Evolutionary conservation across 176 grass and related monocot species (phyloP), one percentile per base, ranked within the genome.

Genomic region (Metroxylon sagu): DNA sequence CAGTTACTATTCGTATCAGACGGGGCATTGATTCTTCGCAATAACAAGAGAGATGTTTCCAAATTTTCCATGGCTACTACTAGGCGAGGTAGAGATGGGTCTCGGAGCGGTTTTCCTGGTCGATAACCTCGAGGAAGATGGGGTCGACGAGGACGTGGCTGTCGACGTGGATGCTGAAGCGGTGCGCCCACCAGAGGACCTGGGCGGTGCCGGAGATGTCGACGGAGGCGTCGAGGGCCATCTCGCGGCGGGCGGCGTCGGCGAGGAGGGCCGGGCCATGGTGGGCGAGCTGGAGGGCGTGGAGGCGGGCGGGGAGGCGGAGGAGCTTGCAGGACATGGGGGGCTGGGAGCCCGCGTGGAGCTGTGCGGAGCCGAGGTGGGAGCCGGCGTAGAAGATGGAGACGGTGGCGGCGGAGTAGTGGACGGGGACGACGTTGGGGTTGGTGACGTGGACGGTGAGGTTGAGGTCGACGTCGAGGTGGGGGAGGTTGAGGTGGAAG

Each of bases 371-470:
- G 67, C 89, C 89, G 61, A 95, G 84, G 71, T 66, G 81, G 25
- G 71, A 25, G 53, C 84, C 89, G 58, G 30, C 66, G 81, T 95
- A 95, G 76, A 66, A 77, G 75, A 95, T 85, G 76, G 85, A 79
- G 53, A 89, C 48, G 53, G 74, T 73, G 69, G 89, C 86, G 3
- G 81, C 19, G 4, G 66, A 68, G 68, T 95, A 95, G 64, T 71
- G 63, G 3, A 95, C 79, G 52, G 89, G 70, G 60, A 85, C 89
- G 1, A 82, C 77, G 71, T 89, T 95, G 64, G 89, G 89, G 69
- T 95, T 95, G 19, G 77, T 82, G 49, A 86, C 85, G 74, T 85
- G 89, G 61, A 95, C 81, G 31, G 89, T 95, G 26, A 95, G 85
- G 29, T 67, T 89, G 61, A 95, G 81, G 1, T 83, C 89, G 48